Conservation (phyloP, 768 basidiomycete species). For the Peribolospora baueri region DNA sequence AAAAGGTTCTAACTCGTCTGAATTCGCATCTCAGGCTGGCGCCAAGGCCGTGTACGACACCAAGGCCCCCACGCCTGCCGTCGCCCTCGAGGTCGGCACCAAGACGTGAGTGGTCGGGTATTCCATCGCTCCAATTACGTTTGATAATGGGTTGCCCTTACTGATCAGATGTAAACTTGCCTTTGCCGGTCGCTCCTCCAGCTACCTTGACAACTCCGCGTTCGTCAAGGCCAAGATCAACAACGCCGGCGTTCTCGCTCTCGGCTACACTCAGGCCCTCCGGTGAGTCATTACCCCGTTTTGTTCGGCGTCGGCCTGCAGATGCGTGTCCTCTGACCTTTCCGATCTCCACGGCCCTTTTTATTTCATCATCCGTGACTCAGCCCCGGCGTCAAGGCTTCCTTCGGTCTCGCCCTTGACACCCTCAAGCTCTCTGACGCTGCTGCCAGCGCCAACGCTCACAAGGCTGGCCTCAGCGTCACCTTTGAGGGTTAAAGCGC, state of each 20-base stretch:
- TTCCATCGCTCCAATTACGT: not conserved
- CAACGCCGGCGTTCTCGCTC: constrained; percentile 70
- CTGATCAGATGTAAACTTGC: not conserved
- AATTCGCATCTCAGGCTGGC: constrained; percentile 12
- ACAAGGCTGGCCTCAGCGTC: no score
- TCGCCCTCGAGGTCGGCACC: constrained; percentile 37
- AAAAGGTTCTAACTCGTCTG: not conserved
- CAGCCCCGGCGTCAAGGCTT: constrained; percentile 67
- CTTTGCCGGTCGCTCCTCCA: not conserved
- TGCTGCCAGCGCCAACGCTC: constrained; percentile 17
- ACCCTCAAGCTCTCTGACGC: constrained; percentile 69
- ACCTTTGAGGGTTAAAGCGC: no score
- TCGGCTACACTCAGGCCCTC: constrained; percentile 68
- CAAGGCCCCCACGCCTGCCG: constrained; percentile 48
- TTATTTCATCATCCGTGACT: not conserved
- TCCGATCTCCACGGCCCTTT: not conserved
- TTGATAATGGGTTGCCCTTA: not conserved
- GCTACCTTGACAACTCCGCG: constrained; percentile 27
- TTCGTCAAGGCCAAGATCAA: constrained; percentile 99
- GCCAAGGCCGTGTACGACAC: constrained; percentile 68
- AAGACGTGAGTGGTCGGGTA: constrained; percentile 59
- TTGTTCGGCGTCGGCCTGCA: constrained; percentile 1
- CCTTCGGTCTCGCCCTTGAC: constrained; percentile 86
- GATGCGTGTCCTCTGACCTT: not conserved
- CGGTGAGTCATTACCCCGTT: constrained; percentile 19